Conservation (phyloP, 495 filamentous ascomycete species). For the Copromyces sp. region DNA sequence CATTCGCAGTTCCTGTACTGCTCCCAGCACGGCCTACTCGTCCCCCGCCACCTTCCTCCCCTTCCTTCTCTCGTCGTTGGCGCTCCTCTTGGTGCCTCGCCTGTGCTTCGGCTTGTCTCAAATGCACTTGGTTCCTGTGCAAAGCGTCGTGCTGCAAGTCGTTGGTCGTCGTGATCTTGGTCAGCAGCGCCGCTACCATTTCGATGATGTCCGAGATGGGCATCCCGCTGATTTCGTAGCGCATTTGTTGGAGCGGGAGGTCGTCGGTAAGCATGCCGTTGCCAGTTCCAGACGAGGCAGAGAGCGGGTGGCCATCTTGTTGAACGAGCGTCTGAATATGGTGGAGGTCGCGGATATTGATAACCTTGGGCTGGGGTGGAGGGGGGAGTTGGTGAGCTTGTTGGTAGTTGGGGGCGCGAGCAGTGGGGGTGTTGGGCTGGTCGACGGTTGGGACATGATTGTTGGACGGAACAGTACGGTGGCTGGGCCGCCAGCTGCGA, state of each 20-base stretch:
- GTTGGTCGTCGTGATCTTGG: slow-evolving; percentile 97
- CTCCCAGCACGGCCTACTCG: neutral
- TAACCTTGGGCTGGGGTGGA: neutral
- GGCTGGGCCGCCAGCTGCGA: neutral
- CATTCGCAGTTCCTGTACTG: neutral
- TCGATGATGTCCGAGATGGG: slow-evolving; percentile 96
- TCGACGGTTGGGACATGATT: slow-evolving; percentile 1
- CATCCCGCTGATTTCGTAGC: slow-evolving; percentile 97
- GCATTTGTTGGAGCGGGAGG: slow-evolving; percentile 40
- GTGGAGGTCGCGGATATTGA: slow-evolving; percentile 73
- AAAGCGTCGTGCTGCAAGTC: slow-evolving; percentile 77
- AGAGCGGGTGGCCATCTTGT: slow-evolving; percentile 47
- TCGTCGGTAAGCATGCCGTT: slow-evolving; percentile 37
- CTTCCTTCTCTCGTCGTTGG: neutral
- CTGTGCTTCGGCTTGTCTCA: slow-evolving; percentile 35
- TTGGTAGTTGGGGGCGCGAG: neutral
- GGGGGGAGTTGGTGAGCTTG: neutral
- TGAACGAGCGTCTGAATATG: slow-evolving; percentile 85
- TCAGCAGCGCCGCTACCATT: slow-evolving; percentile 97
- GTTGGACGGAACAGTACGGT: neutral
- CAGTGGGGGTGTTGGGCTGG: slow-evolving; percentile 7
- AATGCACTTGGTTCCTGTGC: slow-evolving; percentile 37
- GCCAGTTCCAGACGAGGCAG: slow-evolving; percentile 19
- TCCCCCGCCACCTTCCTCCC: neutral
- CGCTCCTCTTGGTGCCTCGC: slow-evolving; percentile 24